Percentiles rank a stretch among this genome's conserved stretches.
phyloP scores from a whole-genome alignment of 805 yeast genomes.

The Metschnikowia amazonensis region DNA sequence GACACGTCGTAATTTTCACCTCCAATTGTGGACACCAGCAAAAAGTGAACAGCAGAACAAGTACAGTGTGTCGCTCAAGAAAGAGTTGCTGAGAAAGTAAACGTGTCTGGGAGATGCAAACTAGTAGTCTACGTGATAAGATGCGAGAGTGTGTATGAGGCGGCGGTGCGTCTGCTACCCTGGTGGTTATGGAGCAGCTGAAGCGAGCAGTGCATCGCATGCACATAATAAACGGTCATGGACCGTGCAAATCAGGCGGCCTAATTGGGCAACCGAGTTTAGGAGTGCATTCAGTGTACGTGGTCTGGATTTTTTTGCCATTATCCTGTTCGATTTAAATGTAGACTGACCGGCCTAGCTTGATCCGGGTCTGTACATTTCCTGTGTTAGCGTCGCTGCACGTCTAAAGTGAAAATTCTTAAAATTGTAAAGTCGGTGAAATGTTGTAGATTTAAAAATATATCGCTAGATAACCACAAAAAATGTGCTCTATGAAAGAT shows the following conservation, averaged over 20 bases:
- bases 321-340: neutral
- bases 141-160: conserved; percentile 1
- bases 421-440: neutral
- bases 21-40: neutral
- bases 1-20: no score
- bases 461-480: no score
- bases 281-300: neutral
- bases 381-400: neutral
- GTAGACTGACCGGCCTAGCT: neutral
- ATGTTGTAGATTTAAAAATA: no score
- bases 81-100: neutral
- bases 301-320: neutral
- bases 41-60: neutral
- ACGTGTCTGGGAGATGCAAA: neutral
- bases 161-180: conserved; percentile 5
- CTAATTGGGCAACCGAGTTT: neutral
- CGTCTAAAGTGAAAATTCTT: neutral
- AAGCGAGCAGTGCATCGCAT: conserved; percentile 3
- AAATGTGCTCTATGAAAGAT: no score
- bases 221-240: neutral
- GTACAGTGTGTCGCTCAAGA: neutral
- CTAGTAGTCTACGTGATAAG: conserved; percentile 1
- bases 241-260: neutral
- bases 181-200: conserved; percentile 1
- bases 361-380: neutral